Base-by-base conservation (phyloP, 768 basidiomycete species). In the Exsudoporus frostii region DNA sequence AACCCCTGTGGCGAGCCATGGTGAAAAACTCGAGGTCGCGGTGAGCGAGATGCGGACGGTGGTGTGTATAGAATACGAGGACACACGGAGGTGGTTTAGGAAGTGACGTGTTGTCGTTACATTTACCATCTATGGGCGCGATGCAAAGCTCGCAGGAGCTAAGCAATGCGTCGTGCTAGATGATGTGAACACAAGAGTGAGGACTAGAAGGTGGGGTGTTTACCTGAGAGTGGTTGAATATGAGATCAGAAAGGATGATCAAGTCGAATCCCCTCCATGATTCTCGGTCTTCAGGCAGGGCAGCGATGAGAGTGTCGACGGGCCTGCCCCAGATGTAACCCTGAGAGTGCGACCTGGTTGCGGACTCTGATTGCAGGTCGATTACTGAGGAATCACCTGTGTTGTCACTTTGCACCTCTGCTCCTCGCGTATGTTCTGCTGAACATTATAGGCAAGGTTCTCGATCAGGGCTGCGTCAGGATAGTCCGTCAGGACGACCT, bases 201-300 rank as follows among this genome's bases (percentile, higher is more conserved):
- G 48, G 30, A 17, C 17, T 4, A 17, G 46, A 39, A 25, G 22
- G 27, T 11, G 20, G 2, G 3, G 36, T 11, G 53, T 74, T 33
- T 56, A 88, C 92, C 75, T 95, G 92, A 1, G 93, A 93, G 61
- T 96, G 94, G 61, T 95, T 97, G 71, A 96, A 97, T 32, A 98
- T 82, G 32, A 98, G 82, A 71, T 98, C 95, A 2, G 92, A 95
- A 51, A 98, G 76, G 55, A 98, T 84, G 49, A 98, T 79, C 20
- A 96, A 64, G 61, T 96, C 84, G 62, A 91, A 98, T 29, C 72
- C 70, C 3, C 59, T 56, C 33, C 53, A 56, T 5, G 57, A 30
- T 6, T 65, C 60, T 7, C 51, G 37, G 24, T 55, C 55, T 27
- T 47, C 27, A 22, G 69, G 69, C 0, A 69, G 50, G 7, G 56